Evolutionary conservation across 441 rosid genomes (phyloP).

Genomic region (Theobroma grandiflorum): DNA sequence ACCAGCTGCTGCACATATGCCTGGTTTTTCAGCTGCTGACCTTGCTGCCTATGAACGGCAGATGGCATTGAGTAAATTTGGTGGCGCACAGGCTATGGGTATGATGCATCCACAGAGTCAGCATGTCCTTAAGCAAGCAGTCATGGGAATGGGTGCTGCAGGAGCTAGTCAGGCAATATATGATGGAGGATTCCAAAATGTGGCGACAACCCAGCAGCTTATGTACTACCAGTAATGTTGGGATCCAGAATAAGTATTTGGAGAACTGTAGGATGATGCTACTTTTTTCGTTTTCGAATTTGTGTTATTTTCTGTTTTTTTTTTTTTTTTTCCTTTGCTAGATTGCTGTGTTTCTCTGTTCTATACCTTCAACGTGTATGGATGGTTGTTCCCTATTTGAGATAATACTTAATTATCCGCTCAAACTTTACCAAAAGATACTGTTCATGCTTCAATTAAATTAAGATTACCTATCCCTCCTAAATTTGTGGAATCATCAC

Average conservation of each 20-base stretch:
- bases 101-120: constrained; percentile 76
- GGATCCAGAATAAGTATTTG: constrained; percentile 30
- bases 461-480: no score
- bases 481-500: no score
- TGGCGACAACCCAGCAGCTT: constrained; percentile 71
- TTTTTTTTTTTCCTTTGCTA: neutral
- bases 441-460: no score
- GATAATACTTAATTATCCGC: neutral
- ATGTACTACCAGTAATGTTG: constrained; percentile 69
- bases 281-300: neutral
- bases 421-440: no score
- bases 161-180: constrained; percentile 70
- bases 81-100: constrained; percentile 46
- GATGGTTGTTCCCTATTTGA: neutral
- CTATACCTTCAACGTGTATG: neutral
- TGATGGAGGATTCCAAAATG: constrained; percentile 69
- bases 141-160: constrained; percentile 64
- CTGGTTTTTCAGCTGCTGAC: constrained; percentile 58
- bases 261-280: constrained; percentile 15
- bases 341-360: neutral
- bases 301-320: neutral
- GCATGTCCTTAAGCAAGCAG: constrained; percentile 69
- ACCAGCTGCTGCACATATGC: constrained; percentile 52
- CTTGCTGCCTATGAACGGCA: constrained; percentile 66
- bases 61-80: constrained; percentile 68